phyloP scores from a whole-genome alignment of 78 protist species.

The Carpediemonas membranifera region DNA sequence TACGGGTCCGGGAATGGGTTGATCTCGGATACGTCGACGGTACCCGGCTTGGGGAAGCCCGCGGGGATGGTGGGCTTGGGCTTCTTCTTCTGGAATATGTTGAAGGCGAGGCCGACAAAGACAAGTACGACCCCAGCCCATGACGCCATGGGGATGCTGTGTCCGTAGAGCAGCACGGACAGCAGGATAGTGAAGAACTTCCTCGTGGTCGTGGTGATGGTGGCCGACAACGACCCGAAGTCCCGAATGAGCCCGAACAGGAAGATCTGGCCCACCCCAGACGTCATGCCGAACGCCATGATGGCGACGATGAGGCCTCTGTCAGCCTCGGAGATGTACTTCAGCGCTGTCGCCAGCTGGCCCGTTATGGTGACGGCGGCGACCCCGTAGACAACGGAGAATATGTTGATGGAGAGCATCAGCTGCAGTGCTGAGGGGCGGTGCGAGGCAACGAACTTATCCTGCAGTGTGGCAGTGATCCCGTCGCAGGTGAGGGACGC shows the following conservation, averaged over 20 bases:
- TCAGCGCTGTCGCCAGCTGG: not conserved
- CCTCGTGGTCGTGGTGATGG: conserved; percentile 32
- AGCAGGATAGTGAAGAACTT: conserved; percentile 37
- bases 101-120: not conserved
- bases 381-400: not conserved
- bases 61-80: too few relatives aligned
- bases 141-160: conserved; percentile 3
- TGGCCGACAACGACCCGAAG: conserved; percentile 3
- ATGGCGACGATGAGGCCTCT: not conserved
- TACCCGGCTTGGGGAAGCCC: too few relatives aligned
- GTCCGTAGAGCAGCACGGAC: conserved; percentile 13
- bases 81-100: not conserved
- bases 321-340: not conserved
- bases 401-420: conserved; percentile 28
- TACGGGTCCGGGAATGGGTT: too few relatives aligned
- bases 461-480: conserved; percentile 30
- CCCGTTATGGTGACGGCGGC: not conserved
- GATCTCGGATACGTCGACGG: too few relatives aligned
- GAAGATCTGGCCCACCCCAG: conserved; percentile 39
- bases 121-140: conserved; percentile 2
- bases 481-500: conserved; percentile 25
- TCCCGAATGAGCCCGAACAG: conserved; percentile 18
- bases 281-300: not conserved
- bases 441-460: not conserved
- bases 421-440: not conserved